These are phyloP conservation scores for Calvatia gigantea DNA, from an alignment of 768 basidiomycete genomes.

Conservation along the genomic window DNA sequence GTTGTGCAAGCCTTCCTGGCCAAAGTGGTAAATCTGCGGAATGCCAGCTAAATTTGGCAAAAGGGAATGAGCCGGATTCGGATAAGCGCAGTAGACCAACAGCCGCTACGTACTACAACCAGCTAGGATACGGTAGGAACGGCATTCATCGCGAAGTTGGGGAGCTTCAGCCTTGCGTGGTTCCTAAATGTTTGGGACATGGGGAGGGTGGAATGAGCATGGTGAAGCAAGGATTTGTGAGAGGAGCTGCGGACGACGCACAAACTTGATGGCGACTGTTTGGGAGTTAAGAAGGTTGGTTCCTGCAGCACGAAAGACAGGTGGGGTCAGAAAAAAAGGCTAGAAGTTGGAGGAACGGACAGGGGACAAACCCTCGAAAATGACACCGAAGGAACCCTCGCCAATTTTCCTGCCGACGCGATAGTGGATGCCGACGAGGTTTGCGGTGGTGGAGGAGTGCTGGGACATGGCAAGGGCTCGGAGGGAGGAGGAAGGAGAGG, in stretches of 20 bases:
- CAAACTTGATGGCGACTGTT: slow-evolving; percentile 99
- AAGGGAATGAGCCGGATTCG: slow-evolving; percentile 14
- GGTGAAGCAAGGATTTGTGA: slow-evolving; percentile 8
- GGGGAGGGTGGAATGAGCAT: slow-evolving; percentile 10
- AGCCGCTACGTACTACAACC: slow-evolving; percentile 72
- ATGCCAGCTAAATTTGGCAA: slow-evolving; percentile 68
- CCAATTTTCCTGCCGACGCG: slow-evolving; percentile 99
- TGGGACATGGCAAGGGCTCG: slow-evolving; percentile 54
- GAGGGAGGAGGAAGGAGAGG: slow-evolving; percentile 24
- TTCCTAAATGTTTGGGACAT: slow-evolving; percentile 49
- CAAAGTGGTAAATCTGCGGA: slow-evolving; percentile 99
- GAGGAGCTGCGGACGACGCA: slow-evolving; percentile 41
- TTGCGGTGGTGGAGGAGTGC: slow-evolving; percentile 59
- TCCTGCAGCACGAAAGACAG: slow-evolving; percentile 43
- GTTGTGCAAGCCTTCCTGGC: slow-evolving; percentile 97
- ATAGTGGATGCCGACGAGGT: slow-evolving; percentile 95
- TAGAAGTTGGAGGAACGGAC: slow-evolving; percentile 4
- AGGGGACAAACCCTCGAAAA: slow-evolving; percentile 68
- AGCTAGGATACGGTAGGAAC: slow-evolving; percentile 88
- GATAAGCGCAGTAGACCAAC: slow-evolving; percentile 12
- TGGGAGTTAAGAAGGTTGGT: slow-evolving; percentile 98
- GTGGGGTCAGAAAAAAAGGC: not conserved
- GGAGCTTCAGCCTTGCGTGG: slow-evolving; percentile 95
- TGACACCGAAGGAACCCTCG: slow-evolving; percentile 97
- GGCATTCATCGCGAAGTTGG: slow-evolving; percentile 96